phyloP scores from a whole-genome alignment of 805 yeast species.

The Ogataea salicorniae region DNA sequence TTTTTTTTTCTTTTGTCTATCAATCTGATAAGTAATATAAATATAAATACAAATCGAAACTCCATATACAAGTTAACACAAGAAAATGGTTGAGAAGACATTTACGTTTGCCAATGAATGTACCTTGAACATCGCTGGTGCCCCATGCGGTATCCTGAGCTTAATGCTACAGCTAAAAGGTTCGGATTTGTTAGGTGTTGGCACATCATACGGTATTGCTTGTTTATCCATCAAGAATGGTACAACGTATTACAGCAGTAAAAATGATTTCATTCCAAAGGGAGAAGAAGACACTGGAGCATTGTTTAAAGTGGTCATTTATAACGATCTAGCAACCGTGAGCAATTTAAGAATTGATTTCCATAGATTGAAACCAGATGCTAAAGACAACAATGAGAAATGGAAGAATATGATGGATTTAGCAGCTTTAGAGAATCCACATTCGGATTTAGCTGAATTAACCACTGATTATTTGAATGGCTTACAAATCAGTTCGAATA shows the following conservation, averaged over 20 bases:
- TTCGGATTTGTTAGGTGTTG: constrained; percentile 10
- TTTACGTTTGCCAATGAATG: constrained; percentile 13
- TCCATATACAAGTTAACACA: too few species aligned
- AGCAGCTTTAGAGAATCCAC: constrained; percentile 4
- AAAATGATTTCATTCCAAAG: constrained; percentile 8
- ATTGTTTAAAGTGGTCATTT: constrained; percentile 9
- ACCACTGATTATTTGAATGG: constrained; percentile 10
- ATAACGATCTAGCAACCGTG: constrained; percentile 6
- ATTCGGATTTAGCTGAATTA: constrained; percentile 10
- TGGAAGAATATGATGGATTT: constrained; percentile 18
- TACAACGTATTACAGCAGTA: constrained; percentile 9
- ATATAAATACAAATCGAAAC: too few species aligned
- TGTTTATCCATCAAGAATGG: constrained; percentile 7
- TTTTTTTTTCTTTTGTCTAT: too few species aligned
- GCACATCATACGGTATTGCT: constrained; percentile 6
- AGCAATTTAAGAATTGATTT: constrained; percentile 12
- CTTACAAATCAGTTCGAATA: constrained; percentile 16
- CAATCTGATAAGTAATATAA: too few species aligned
- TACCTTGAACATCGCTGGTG: constrained; percentile 3
- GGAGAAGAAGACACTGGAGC: constrained; percentile 5
- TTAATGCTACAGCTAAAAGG: constrained; percentile 10
- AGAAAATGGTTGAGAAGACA: constrained; percentile 9
- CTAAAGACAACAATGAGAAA: constrained; percentile 11
- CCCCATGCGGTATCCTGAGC: constrained; percentile 11
- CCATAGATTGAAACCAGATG: constrained; percentile 7